Evolutionary conservation across 371 early-diverging fungal genomes (phyloP).

Genomic region (Mortierella sp.): DNA sequence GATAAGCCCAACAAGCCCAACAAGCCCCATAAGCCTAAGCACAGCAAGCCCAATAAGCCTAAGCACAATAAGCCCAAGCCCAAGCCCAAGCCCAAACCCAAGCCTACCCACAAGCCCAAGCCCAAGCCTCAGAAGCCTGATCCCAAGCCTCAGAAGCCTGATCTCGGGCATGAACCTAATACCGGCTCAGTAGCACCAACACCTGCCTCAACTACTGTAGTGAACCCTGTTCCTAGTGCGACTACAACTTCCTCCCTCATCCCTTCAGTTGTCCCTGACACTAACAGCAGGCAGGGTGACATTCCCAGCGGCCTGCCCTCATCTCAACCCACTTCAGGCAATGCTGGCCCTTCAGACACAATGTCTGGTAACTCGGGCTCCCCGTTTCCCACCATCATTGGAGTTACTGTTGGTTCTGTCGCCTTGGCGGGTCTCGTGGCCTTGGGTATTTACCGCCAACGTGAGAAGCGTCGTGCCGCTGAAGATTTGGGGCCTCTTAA

Average conservation of each 20-base stretch:
- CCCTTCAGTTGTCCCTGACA: too few species aligned
- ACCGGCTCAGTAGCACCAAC: too few species aligned
- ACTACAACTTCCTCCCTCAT: too few species aligned
- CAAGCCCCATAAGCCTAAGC: too few species aligned
- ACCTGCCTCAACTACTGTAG: neutral
- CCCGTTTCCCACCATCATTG: slow-evolving; percentile 18
- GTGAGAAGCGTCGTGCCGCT: slow-evolving; percentile 21
- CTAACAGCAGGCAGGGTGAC: too few species aligned
- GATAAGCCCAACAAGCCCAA: too few species aligned
- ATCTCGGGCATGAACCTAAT: neutral
- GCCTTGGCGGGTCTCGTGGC: slow-evolving; percentile 44
- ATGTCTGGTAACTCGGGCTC: slow-evolving; percentile 37
- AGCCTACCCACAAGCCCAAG: slow-evolving; percentile 4
- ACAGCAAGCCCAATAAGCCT: slow-evolving; percentile 1
- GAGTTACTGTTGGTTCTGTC: slow-evolving; percentile 39
- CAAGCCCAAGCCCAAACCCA: slow-evolving; percentile 17
- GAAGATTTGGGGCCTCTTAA: slow-evolving; percentile 12
- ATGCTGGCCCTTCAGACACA: neutral
- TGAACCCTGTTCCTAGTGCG: neutral
- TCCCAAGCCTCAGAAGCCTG: slow-evolving; percentile 11
- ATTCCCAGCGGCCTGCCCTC: slow-evolving; percentile 12
- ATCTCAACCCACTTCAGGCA: neutral
- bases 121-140: slow-evolving; percentile 15
- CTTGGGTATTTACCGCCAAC: slow-evolving; percentile 43
- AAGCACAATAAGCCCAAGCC: slow-evolving; percentile 22